These are phyloP conservation scores for Basidioascus undulatus DNA, from an alignment of 768 basidiomycete genomes.

Conservation along the genomic window DNA sequence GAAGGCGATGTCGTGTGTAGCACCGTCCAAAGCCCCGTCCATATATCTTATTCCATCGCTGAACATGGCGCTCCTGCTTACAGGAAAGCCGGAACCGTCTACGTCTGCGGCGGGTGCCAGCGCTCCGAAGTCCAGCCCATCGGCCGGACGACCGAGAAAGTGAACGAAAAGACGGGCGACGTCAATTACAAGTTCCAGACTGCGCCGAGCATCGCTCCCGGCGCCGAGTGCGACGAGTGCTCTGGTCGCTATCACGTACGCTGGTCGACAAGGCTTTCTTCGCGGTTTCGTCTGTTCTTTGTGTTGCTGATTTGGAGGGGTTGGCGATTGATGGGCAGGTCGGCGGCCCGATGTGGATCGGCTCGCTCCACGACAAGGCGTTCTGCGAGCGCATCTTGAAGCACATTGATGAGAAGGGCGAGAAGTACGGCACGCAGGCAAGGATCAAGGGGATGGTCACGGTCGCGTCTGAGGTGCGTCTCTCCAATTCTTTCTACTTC, in stretches of 20 bases:
- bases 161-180: conserved; percentile 27
- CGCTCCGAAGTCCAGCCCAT: conserved; percentile 60
- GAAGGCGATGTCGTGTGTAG: conserved; percentile 41
- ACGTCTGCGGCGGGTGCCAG: conserved; percentile 66
- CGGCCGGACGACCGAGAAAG: conserved; percentile 43
- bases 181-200: conserved; percentile 47
- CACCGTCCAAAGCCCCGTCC: neutral
- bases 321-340: conserved; percentile 25
- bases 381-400: conserved; percentile 54
- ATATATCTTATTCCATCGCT: neutral
- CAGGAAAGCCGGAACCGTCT: conserved; percentile 68
- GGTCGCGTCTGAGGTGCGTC: conserved; percentile 55
- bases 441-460: conserved; percentile 93
- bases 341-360: conserved; percentile 94
- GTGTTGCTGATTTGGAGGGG: neutral
- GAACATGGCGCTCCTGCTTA: neutral
- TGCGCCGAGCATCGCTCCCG: conserved; percentile 31
- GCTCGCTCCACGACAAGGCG: conserved; percentile 46
- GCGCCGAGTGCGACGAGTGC: conserved; percentile 49
- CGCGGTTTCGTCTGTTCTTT: neutral
- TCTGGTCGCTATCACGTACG: conserved; percentile 47
- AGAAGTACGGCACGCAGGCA: conserved; percentile 46
- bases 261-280: no score
- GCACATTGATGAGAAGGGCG: conserved; percentile 35
- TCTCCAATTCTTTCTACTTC: neutral